Base-by-base conservation (phyloP, 129 eudicot genomes). In the Centella asiatica region DNA sequence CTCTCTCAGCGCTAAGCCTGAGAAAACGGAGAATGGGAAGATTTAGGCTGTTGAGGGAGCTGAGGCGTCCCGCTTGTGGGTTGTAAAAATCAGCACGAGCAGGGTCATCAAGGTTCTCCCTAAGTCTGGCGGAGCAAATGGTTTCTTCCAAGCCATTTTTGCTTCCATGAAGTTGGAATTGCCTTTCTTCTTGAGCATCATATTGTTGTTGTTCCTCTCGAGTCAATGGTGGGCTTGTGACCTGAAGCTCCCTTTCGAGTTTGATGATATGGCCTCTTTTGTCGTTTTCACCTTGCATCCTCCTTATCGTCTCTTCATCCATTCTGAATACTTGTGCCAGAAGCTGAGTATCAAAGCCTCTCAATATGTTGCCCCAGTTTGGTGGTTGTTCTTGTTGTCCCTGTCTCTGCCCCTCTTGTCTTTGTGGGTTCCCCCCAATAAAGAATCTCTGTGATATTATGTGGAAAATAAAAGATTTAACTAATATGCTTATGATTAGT, bases 1-100 rank as follows among this genome's bases (percentile, higher is more conserved):
- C 97, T 40, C 79, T 86, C 65, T 82, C 85, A 12, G 85, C 94
- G 42, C 97, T 83, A 48, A 90, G 88, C 52, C 46, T 80, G 31
- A 86, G 49, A 70, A 24, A 28, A 13, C 60, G 33, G 39, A 90
- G 82, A 51, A 86, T 75, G 39, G 95, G 87, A 13, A 90, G 69
- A 28, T 83, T 81, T 49, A 63, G 65, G 85, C 97, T 77, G 72
- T 83, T 86, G 12, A 83, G 78, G 59, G 78, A 54, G 61, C 67
- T 50, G 6, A 78, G 25, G 32, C 93, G 67, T 22, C 95, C 97
- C 32, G 81, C 95, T 29, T 69, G 81, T 22, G 94, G 89, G 80
- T 76, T 83, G 68, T 74, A 90, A 31, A 90, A 44, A 65, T 90
- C 97, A 3, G 93, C 85, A 13, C 68, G 74, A 11, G 75, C 26